Percentiles rank a stretch among this genome's conserved stretches.
These are phyloP conservation scores for Cucumis cinereus DNA, from an alignment of 306 rosid genomes.

Conservation along the genomic window DNA sequence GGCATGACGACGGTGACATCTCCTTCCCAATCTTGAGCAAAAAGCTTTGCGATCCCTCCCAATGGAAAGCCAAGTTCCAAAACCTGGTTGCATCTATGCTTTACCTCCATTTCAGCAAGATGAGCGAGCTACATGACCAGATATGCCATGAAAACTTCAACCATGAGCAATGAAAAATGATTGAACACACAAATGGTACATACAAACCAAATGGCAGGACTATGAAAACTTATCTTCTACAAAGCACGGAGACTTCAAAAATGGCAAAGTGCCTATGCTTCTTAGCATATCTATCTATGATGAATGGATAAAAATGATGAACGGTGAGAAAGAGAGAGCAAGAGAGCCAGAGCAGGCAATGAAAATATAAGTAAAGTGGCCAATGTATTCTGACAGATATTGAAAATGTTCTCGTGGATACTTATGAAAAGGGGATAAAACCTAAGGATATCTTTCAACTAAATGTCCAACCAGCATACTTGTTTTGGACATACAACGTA, in stretches of 20 bases:
- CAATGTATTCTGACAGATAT: background rate
- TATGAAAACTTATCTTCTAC: background rate
- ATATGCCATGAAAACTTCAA: background rate
- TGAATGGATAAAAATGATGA: background rate
- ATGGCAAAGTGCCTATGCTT: no score
- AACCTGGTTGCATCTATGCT: slow-evolving; percentile 82
- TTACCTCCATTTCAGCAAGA: slow-evolving; percentile 91
- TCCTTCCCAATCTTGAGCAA: slow-evolving; percentile 99
- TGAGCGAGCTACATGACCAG: slow-evolving; percentile 71
- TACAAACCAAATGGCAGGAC: background rate
- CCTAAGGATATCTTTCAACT: background rate
- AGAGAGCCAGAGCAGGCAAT: background rate
- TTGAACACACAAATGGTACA: background rate
- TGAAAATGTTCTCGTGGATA: background rate
- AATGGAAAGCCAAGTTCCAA: slow-evolving; percentile 86
- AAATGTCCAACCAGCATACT: background rate
- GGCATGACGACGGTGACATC: slow-evolving; percentile 95
- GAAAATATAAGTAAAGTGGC: background rate
- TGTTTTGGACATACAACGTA: background rate
- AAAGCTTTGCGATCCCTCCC: slow-evolving; percentile 82
- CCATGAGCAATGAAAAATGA: background rate
- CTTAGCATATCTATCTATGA: background rate
- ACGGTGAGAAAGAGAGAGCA: background rate
- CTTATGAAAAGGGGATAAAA: background rate
- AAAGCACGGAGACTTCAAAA: background rate